Conservation (phyloP, 495 filamentous ascomycete genomes). For the Letharia lupina region DNA sequence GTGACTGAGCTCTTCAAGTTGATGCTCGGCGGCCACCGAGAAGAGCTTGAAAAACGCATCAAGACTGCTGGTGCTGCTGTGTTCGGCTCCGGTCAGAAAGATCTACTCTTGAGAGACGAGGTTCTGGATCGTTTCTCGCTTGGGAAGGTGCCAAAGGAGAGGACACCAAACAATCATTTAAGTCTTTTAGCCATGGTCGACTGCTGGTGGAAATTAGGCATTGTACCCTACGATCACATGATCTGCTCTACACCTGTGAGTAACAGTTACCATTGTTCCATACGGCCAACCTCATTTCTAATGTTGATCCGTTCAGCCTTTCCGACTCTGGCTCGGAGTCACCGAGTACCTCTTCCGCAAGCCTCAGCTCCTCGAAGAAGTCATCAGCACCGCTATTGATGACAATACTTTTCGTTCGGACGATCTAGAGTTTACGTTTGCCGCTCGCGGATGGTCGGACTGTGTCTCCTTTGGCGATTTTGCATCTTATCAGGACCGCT, state of each 20-base stretch:
- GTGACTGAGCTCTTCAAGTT: slow-evolving; percentile 95
- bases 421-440: slow-evolving; percentile 95
- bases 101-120: slow-evolving; percentile 69
- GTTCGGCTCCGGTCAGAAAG: slow-evolving; percentile 55
- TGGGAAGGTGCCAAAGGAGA: slow-evolving; percentile 53
- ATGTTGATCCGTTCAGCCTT: slow-evolving; percentile 46
- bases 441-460: slow-evolving; percentile 86
- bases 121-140: slow-evolving; percentile 83
- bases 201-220: slow-evolving; percentile 88
- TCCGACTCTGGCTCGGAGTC: slow-evolving; percentile 95
- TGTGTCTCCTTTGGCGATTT: slow-evolving; percentile 86
- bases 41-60: slow-evolving; percentile 74
- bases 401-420: slow-evolving; percentile 84
- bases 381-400: slow-evolving; percentile 73
- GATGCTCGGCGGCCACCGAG: slow-evolving; percentile 75
- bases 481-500: slow-evolving; percentile 79
- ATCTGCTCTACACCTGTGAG: slow-evolving; percentile 89
- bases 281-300: background rate
- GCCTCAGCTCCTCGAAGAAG: slow-evolving; percentile 71
- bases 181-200: slow-evolving; percentile 96
- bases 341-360: slow-evolving; percentile 93
- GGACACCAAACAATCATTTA: slow-evolving; percentile 82
- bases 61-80: slow-evolving; percentile 71
- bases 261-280: slow-evolving; percentile 15
- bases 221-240: slow-evolving; percentile 98